These are phyloP conservation scores for Capsicum rhomboideum DNA, from an alignment of 257 asterid species.

Conservation along the genomic window DNA sequence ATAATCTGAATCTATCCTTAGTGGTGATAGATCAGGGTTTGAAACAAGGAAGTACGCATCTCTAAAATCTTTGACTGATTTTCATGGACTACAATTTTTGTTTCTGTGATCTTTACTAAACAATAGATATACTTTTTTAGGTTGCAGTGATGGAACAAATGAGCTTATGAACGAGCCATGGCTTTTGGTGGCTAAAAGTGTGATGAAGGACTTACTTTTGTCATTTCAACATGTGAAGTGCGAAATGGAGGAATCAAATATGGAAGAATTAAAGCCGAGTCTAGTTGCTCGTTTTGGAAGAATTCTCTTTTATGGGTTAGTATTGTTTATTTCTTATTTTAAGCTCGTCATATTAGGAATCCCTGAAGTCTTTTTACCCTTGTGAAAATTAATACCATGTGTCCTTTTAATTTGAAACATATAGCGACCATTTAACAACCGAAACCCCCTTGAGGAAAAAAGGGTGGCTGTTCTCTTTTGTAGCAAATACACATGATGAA, in stretches of 20 bases:
- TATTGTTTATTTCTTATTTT: background rate
- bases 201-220: constrained; percentile 28
- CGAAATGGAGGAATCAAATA: constrained; percentile 14
- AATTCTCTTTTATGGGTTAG: constrained; percentile 39
- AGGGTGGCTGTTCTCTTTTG: background rate
- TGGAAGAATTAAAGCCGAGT: constrained; percentile 22
- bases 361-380: background rate
- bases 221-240: constrained; percentile 25
- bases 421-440: background rate
- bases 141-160: constrained; percentile 4
- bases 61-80: background rate
- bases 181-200: constrained; percentile 22
- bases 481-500: background rate
- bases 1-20: background rate
- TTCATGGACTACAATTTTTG: background rate
- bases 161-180: constrained; percentile 23
- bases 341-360: background rate
- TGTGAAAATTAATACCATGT: background rate
- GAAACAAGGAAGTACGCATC: background rate
- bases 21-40: background rate
- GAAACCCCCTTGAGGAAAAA: background rate
- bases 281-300: constrained; percentile 36
- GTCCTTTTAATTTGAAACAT: background rate
- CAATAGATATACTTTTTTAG: background rate
- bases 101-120: background rate